Conservation (phyloP, 768 basidiomycete species). For the Chiua virens region DNA sequence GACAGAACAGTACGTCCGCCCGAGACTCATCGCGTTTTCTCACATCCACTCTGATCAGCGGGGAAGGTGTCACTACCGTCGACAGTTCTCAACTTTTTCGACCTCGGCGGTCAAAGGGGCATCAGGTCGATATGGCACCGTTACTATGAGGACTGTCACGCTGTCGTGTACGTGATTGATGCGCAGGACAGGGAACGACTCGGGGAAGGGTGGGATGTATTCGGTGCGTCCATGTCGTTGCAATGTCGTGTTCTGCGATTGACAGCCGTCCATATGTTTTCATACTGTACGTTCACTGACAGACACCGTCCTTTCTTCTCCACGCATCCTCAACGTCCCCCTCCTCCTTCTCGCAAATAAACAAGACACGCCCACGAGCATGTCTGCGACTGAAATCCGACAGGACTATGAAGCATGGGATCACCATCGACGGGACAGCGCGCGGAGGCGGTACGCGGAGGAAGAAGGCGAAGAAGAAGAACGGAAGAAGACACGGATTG, state of each 20-base stretch:
- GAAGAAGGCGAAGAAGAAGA: conserved; percentile 47
- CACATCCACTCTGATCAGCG: conserved; percentile 45
- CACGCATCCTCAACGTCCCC: conserved; percentile 87
- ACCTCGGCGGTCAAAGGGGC: conserved; percentile 92
- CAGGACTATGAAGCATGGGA: conserved; percentile 89
- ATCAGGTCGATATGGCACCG: conserved; percentile 92
- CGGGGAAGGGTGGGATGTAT: conserved; percentile 95
- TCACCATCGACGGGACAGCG: conserved; percentile 69
- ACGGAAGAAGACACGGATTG: conserved; percentile 54
- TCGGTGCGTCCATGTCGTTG: conserved; percentile 57
- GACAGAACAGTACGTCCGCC: conserved; percentile 86
- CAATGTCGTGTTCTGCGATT: no score
- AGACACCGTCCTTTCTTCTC: conserved; percentile 86
- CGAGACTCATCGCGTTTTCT: background rate
- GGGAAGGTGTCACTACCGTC: conserved; percentile 93
- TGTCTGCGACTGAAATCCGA: conserved; percentile 88
- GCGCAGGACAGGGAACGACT: conserved; percentile 87
- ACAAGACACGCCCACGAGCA: conserved; percentile 78
- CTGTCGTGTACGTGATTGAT: conserved; percentile 94
- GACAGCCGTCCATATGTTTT: background rate
- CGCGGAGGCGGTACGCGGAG: conserved; percentile 52
- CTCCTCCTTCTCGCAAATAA: conserved; percentile 94
- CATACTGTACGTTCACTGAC: background rate
- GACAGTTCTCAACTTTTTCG: conserved; percentile 95
- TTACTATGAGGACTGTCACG: conserved; percentile 97